Evolutionary conservation across 2,329 filamentous ascomycete genomes (phyloP).

Genomic region (Botrytis elliptica): DNA sequence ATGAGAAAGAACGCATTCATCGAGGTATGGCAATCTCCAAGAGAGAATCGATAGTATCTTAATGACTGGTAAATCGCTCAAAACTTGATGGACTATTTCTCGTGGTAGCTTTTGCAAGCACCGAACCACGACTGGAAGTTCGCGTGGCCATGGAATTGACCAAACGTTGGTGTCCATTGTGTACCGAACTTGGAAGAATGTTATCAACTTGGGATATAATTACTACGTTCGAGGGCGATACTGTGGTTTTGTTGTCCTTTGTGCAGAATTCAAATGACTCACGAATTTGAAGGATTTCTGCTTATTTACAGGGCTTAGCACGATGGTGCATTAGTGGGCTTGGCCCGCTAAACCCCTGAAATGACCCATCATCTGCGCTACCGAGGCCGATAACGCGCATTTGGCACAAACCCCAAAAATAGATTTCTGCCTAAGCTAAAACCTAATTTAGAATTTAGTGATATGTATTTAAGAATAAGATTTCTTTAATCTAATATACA

Average conservation of each 20-base stretch:
- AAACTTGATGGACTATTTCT: slow-evolving; percentile 25
- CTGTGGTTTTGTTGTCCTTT: neutral
- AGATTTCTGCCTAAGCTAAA: too few species aligned
- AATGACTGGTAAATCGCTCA: slow-evolving; percentile 21
- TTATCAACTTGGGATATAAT: neutral
- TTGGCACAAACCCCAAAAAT: too few species aligned
- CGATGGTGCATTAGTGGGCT: neutral
- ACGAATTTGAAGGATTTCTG: neutral
- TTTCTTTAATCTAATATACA: too few species aligned
- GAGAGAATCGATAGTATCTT: slow-evolving; percentile 23
- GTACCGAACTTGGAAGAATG: neutral
- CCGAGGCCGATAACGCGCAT: too few species aligned
- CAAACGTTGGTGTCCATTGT: neutral
- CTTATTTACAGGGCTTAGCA: neutral
- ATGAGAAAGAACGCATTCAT: slow-evolving; percentile 11
- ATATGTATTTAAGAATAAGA: too few species aligned
- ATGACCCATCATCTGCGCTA: neutral
- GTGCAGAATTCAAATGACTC: neutral
- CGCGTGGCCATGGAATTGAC: slow-evolving; percentile 9
- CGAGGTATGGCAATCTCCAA: neutral
- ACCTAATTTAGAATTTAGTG: too few species aligned
- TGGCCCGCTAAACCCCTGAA: neutral
- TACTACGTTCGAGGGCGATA: neutral
- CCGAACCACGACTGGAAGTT: slow-evolving; percentile 16
- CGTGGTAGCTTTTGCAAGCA: slow-evolving; percentile 20